These are phyloP conservation scores for Cenchrus purpureus DNA, from an alignment of 176 grass and related monocot species.

Conservation along the genomic window DNA sequence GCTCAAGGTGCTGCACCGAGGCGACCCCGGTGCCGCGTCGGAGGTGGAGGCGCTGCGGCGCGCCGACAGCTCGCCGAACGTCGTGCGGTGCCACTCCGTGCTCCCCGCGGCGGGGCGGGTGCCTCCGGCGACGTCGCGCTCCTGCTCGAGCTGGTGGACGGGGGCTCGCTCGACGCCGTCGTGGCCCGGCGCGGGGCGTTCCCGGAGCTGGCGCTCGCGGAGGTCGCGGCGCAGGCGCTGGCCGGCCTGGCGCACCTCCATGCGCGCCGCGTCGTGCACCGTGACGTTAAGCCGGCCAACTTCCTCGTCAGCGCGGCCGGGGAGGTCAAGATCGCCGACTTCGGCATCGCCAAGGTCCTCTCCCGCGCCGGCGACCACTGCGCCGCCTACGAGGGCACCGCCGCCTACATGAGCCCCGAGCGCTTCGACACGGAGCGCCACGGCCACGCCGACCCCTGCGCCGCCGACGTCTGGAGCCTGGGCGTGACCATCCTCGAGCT, in stretches of 20 bases:
- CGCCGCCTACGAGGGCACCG: slow-evolving; percentile 45
- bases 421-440: slow-evolving; percentile 51
- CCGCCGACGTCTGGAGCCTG: slow-evolving; percentile 59
- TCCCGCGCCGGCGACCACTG: slow-evolving; percentile 30
- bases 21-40: slow-evolving; percentile 27
- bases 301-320: slow-evolving; percentile 40
- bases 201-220: slow-evolving; percentile 39
- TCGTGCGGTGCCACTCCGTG: slow-evolving; percentile 59
- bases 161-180: slow-evolving; percentile 44
- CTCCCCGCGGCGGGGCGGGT: slow-evolving; percentile 23
- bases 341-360: slow-evolving; percentile 60
- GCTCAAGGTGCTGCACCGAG: slow-evolving; percentile 58
- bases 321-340: slow-evolving; percentile 54
- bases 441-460: slow-evolving; percentile 39
- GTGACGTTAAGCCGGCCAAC: slow-evolving; percentile 61
- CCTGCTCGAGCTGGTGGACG: slow-evolving; percentile 57
- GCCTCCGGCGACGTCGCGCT: slow-evolving; percentile 36
- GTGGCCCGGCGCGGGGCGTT: slow-evolving; percentile 33
- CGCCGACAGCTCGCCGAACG: slow-evolving; percentile 48
- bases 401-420: slow-evolving; percentile 65
- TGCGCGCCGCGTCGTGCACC: slow-evolving; percentile 57
- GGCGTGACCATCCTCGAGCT: slow-evolving; percentile 56
- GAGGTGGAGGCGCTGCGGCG: slow-evolving; percentile 58
- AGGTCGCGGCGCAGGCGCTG: slow-evolving; percentile 59
- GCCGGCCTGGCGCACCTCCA: slow-evolving; percentile 58